Percentiles rank a stretch among this genome's conserved stretches.
These are phyloP conservation scores for Ascocoryne sarcoides DNA, from an alignment of 2,329 filamentous ascomycete species.

Conservation along the genomic window DNA sequence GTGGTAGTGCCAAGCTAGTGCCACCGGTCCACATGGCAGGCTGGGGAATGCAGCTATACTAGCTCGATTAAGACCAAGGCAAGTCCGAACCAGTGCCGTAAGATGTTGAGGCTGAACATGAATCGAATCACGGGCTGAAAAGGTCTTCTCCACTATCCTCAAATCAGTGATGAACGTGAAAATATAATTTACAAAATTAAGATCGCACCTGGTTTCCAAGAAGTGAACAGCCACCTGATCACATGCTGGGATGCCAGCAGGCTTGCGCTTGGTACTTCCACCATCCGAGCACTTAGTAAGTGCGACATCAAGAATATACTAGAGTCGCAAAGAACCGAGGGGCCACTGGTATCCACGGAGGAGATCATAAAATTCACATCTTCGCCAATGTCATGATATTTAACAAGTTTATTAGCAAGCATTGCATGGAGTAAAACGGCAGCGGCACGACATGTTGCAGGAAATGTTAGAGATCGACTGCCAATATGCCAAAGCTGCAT, in stretches of 20 bases:
- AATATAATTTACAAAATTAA: background rate
- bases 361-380: constrained; percentile 65
- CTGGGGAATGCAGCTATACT: constrained; percentile 3
- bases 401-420: constrained; percentile 55
- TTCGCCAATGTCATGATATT: constrained; percentile 58
- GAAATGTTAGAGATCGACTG: constrained; percentile 59
- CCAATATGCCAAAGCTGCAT: constrained; percentile 67
- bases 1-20: constrained; percentile 26
- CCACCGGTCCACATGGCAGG: constrained; percentile 21
- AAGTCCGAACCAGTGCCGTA: constrained; percentile 58
- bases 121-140: constrained; percentile 53
- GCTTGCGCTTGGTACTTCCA: constrained; percentile 59
- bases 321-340: constrained; percentile 69
- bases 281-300: constrained; percentile 57
- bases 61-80: constrained; percentile 44
- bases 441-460: constrained; percentile 65
- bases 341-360: constrained; percentile 74
- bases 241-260: constrained; percentile 61
- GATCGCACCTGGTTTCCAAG: constrained; percentile 70
- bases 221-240: constrained; percentile 71
- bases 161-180: constrained; percentile 4
- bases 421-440: constrained; percentile 61
- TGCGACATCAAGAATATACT: constrained; percentile 64
- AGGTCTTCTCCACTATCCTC: constrained; percentile 53
- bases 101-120: constrained; percentile 60